Percentiles rank a stretch among this genome's conserved stretches.
These are phyloP conservation scores for Aquanectria penicillioides DNA, from an alignment of 2,329 filamentous ascomycete species.

Conservation along the genomic window DNA sequence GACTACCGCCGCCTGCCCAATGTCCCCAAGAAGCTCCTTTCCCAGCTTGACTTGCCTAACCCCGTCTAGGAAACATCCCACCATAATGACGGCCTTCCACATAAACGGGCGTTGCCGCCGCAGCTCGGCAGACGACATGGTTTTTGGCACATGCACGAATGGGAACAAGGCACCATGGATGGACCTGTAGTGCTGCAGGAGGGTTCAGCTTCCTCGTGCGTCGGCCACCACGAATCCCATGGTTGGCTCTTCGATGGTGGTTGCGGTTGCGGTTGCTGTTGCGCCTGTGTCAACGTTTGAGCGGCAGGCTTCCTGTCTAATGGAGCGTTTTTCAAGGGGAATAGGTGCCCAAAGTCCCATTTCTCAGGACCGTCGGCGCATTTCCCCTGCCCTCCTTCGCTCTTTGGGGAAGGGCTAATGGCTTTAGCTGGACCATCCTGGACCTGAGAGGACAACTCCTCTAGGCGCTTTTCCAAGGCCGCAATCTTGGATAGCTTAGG, in stretches of 20 bases:
- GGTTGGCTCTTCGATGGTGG: conserved; percentile 26
- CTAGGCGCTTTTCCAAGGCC: conserved; percentile 60
- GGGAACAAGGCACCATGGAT: conserved; percentile 53
- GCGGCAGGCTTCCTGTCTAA: not conserved
- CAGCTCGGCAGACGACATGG: conserved; percentile 50
- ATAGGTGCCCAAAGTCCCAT: conserved; percentile 48
- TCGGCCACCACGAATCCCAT: conserved; percentile 53
- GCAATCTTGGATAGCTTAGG: conserved; percentile 60
- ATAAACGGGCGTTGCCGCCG: conserved; percentile 53
- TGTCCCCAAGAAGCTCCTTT: conserved; percentile 54
- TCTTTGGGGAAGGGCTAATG: conserved; percentile 15
- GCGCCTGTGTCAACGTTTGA: not conserved
- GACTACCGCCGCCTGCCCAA: conserved; percentile 52
- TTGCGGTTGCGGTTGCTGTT: conserved; percentile 24
- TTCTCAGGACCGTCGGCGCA: conserved; percentile 20
- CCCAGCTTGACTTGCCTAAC: conserved; percentile 56
- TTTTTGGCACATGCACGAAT: conserved; percentile 54
- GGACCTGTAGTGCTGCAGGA: conserved; percentile 51
- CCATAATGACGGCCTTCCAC: conserved; percentile 62
- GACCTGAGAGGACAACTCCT: conserved; percentile 59
- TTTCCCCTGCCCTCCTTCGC: conserved; percentile 15
- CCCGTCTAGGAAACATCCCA: conserved; percentile 54
- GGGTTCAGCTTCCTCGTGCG: conserved; percentile 51
- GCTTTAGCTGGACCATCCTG: conserved; percentile 38
- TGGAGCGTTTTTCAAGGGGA: conserved; percentile 39